Conservation (phyloP, 805 yeast genomes). For the Myxozyma sirexii region DNA sequence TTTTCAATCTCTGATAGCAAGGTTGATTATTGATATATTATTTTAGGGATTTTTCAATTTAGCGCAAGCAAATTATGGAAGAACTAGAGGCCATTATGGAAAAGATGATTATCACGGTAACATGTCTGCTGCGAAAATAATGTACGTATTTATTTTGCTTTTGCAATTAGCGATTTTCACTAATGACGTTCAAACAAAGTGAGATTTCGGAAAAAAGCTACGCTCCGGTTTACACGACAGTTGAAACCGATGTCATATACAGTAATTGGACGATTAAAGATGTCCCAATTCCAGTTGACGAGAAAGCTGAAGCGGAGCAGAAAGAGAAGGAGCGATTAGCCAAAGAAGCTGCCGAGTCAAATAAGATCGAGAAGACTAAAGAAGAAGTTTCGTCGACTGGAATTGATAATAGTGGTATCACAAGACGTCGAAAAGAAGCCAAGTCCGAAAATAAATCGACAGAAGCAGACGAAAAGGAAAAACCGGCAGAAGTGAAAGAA, state of each 20-base stretch:
- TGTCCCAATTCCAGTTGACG: background rate
- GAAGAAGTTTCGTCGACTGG: background rate
- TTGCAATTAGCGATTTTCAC: background rate
- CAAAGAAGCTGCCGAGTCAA: background rate
- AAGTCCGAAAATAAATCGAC: background rate
- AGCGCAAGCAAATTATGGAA: constrained; percentile 30
- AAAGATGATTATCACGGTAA: constrained; percentile 48
- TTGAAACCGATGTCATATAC: background rate
- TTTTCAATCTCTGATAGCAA: background rate
- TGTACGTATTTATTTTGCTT: constrained; percentile 14
- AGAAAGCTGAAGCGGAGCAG: constrained; percentile 5
- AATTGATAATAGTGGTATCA: background rate
- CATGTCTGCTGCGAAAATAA: constrained; percentile 38
- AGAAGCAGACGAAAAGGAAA: background rate
- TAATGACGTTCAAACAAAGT: background rate
- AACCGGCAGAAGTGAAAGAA: constrained; percentile 1
- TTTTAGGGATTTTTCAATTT: constrained; percentile 25
- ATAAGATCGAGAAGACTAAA: background rate
- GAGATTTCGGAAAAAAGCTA: background rate
- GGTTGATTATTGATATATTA: background rate
- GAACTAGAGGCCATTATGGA: constrained; percentile 44
- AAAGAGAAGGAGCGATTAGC: background rate
- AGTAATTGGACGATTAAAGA: background rate
- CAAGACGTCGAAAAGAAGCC: constrained; percentile 3
- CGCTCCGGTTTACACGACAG: background rate